Base-by-base conservation (phyloP, 345 rosid species). In the Syzygium aromaticum region DNA sequence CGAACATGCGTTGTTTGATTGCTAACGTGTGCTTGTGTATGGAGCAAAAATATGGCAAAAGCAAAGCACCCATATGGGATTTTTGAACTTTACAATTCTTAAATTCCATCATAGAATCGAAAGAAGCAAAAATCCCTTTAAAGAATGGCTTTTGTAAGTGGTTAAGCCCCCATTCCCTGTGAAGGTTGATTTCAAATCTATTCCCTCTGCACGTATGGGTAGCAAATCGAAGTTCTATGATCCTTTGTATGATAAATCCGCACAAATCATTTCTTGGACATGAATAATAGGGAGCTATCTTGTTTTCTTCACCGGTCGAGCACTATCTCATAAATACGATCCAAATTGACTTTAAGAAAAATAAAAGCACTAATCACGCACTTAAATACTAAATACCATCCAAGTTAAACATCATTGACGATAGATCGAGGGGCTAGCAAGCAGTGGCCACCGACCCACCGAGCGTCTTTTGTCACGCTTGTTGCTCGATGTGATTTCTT, bases 51-150 rank as follows among this genome's bases (percentile, higher is more conserved):
- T 33, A 73, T 38, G 46, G 25, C 23, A 67, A 67, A 67, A 17
- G 49, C 0, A 0, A 73, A 33, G 49, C 27, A 9, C 0, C 63
- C 8, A 0, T 33, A 7, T 33, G 23, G 11, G 27, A 38, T 38
- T 73, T 73, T 73, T 19, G 43, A 73, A 33, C 46, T 33, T 73
- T 13, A 11, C 49, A 38, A 21, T 19, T 73, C 80, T 73, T 38
- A 33, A 38, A 33, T 73, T 73, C 30, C 25, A 73, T 22, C 4
- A 1, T 73, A 38, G 49, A 9, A 19, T 38, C 22, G 25, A 4
- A 64, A 19, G 4, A 33, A 19, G 3, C 16, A 17, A 13, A 12
- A 61, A 10, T 38, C 10, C 11, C 49, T 5, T 38, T 73, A 13
- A 23, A 56, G 12, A 56, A 56, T 56, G n/a, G n/a, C 63, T 56